Conservation (phyloP, 768 basidiomycete species). For the Roridomyces roridus region DNA sequence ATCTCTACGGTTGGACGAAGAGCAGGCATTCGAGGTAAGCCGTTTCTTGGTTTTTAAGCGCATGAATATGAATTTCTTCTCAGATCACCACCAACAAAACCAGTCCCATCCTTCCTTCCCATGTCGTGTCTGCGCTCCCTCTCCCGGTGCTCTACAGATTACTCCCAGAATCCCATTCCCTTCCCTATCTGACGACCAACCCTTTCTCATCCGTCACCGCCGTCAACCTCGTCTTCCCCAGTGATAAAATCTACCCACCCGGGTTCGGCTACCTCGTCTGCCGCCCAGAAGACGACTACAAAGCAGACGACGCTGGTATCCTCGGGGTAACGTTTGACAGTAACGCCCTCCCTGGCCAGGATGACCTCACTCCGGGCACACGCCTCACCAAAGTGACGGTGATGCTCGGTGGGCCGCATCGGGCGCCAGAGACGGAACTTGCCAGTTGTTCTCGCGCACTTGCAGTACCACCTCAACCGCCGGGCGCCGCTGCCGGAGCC, state of each 20-base stretch:
- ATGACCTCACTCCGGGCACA: constrained; percentile 28
- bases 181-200: constrained; percentile 76
- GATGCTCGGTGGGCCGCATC: constrained; percentile 88
- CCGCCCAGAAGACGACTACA: constrained; percentile 66
- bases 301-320: constrained; percentile 50
- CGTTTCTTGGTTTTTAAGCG: constrained; percentile 2
- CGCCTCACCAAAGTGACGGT: constrained; percentile 81
- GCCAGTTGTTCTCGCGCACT: constrained; percentile 37
- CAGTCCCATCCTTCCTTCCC: constrained; percentile 52
- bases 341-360: constrained; percentile 69
- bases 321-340: constrained; percentile 94
- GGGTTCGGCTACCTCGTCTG: constrained; percentile 97
- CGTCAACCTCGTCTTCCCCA: constrained; percentile 84
- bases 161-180: constrained; percentile 42
- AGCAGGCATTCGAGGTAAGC: constrained; percentile 53
- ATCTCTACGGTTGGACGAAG: constrained; percentile 39
- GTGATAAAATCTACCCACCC: constrained; percentile 67
- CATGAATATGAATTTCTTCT: background rate
- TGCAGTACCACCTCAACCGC: constrained; percentile 53
- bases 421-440: constrained; percentile 30
- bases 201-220: constrained; percentile 84
- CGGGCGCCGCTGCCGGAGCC: constrained; percentile 57
- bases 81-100: constrained; percentile 40
- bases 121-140: constrained; percentile 81
- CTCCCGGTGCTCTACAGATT: constrained; percentile 57